Evolutionary conservation across 331 rosid genomes (phyloP).

Genomic region (Acacia concinna): DNA sequence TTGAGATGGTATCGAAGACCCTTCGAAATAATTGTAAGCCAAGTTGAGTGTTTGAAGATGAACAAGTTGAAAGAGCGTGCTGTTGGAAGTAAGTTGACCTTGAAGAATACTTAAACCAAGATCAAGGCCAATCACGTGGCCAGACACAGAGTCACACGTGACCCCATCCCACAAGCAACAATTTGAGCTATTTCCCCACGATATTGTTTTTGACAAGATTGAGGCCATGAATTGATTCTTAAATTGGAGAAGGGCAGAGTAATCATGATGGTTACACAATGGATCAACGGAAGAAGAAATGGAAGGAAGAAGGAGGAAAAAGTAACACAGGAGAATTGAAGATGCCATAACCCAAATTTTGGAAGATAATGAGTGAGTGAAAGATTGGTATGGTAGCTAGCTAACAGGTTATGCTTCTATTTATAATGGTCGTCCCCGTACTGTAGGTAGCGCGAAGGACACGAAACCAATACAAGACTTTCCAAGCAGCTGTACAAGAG

Average conservation of each 20-base stretch:
- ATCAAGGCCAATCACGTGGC: neutral
- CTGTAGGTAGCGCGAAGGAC: neutral
- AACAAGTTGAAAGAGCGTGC: neutral
- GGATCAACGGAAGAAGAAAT: neutral
- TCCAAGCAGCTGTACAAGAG: neutral
- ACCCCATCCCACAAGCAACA: neutral
- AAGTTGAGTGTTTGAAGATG: neutral
- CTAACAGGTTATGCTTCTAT: neutral
- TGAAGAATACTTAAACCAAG: neutral
- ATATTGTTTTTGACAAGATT: neutral
- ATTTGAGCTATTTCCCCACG: neutral
- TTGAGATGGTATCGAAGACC: neutral
- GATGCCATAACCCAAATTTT: neutral
- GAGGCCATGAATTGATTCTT: neutral
- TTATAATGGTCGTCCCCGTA: neutral
- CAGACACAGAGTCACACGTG: neutral
- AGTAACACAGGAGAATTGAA: neutral
- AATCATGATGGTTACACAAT: neutral
- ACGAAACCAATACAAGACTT: neutral
- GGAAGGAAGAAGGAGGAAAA: neutral
- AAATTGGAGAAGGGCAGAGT: neutral
- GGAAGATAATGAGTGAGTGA: neutral
- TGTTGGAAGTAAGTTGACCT: neutral
- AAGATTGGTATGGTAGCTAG: neutral
- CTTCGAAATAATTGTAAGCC: neutral